Conservation (phyloP, 1,139 yeast species). For the Blastobotrys illinoisensis region DNA sequence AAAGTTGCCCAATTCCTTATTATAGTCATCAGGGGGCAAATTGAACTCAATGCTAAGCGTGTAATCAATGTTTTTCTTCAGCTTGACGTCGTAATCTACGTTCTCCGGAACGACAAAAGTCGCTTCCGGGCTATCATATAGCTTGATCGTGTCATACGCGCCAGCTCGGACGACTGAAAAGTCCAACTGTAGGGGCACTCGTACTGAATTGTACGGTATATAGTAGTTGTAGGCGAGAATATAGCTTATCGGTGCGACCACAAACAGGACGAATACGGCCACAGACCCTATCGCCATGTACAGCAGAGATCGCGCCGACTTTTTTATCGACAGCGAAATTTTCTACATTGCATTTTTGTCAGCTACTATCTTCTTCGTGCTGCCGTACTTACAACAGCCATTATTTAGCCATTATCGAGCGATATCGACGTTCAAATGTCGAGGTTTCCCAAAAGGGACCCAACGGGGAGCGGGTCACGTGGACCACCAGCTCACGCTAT, state of each 20-base stretch:
- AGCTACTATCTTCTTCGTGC: no score
- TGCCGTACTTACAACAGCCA: background rate
- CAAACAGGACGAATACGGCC: conserved; percentile 15
- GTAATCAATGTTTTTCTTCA: conserved; percentile 21
- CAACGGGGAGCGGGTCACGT: background rate
- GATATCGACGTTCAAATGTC: background rate
- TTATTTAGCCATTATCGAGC: background rate
- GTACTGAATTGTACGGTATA: conserved; percentile 21
- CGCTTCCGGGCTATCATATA: conserved; percentile 1
- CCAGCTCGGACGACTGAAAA: conserved; percentile 13
- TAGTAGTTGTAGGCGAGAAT: conserved; percentile 20
- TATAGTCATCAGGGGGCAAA: conserved; percentile 29
- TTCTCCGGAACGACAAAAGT: background rate
- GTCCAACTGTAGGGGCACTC: conserved; percentile 20
- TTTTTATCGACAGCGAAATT: background rate
- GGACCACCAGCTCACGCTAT: background rate
- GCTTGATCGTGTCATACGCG: conserved; percentile 1
- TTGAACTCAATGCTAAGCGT: conserved; percentile 25
- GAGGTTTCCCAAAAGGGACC: background rate
- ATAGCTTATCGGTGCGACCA: conserved; percentile 21
- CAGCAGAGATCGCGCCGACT: conserved; percentile 13
- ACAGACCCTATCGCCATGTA: conserved; percentile 14
- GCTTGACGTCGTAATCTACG: background rate
- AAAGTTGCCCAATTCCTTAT: conserved; percentile 33
- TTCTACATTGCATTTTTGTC: no score